Conservation (phyloP, 257 asterid species). For the Haberlea rhodopensis region DNA sequence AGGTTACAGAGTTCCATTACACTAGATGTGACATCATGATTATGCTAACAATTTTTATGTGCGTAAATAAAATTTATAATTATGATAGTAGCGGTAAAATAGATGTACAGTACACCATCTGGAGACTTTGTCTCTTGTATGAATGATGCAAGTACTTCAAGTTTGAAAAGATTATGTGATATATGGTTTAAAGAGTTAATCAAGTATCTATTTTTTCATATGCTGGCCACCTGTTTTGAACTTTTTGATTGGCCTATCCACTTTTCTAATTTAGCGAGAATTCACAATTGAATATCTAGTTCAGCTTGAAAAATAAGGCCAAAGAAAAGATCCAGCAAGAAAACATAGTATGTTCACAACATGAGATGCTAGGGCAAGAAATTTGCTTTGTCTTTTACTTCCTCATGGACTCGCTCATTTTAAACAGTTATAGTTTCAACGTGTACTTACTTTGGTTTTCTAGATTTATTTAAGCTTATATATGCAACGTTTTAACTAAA, state of each 20-base stretch:
- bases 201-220: not conserved
- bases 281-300: not conserved
- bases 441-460: slow-evolving; percentile 12
- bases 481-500: not conserved
- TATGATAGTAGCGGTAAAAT: not conserved
- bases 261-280: too few relatives aligned
- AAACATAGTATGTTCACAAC: not conserved
- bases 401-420: not conserved
- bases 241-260: not conserved
- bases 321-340: not conserved
- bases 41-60: not conserved
- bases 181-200: not conserved
- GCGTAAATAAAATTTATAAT: not conserved
- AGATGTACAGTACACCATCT: not conserved
- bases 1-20: not conserved
- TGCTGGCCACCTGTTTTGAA: not conserved
- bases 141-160: not conserved
- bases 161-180: not conserved
- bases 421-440: not conserved
- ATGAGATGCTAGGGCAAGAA: slow-evolving; percentile 5
- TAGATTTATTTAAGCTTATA: not conserved
- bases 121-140: not conserved
- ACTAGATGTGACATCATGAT: not conserved
- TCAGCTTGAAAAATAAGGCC: not conserved
- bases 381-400: not conserved